Percentiles rank a stretch among this genome's conserved stretches.
phyloP scores from a whole-genome alignment of 768 basidiomycete species.

The Naematelia encephala region DNA sequence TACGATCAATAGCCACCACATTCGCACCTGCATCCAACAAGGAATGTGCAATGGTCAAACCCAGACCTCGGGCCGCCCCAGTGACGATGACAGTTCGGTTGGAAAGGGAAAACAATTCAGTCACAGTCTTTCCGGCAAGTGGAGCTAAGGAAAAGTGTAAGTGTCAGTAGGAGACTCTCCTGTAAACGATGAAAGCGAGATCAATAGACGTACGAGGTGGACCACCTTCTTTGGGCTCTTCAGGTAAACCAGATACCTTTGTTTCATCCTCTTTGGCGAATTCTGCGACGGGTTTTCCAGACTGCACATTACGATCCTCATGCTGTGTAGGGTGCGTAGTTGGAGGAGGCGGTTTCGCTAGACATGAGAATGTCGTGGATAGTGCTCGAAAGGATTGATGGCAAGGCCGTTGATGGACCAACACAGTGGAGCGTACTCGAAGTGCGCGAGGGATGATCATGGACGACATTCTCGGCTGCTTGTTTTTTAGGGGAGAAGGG shows the following conservation, averaged over 20 bases:
- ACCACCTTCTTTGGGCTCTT: conserved; percentile 17
- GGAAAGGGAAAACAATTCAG: conserved; percentile 34
- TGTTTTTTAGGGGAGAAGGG: background rate
- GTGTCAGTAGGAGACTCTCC: background rate
- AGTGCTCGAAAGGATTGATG: background rate
- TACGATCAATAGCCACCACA: conserved; percentile 35
- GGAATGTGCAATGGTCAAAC: conserved; percentile 38
- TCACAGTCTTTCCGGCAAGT: conserved; percentile 18
- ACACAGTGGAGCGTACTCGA: background rate
- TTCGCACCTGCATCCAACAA: conserved; percentile 37
- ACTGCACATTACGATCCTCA: conserved; percentile 10
- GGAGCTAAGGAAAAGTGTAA: background rate
- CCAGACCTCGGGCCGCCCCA: conserved; percentile 43
- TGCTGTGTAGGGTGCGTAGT: conserved; percentile 21
- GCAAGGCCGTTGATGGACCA: background rate
- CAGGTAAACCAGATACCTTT: conserved; percentile 14
- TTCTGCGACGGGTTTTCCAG: conserved; percentile 24
- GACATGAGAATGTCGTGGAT: background rate
- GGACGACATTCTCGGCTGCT: background rate
- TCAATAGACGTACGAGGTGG: conserved; percentile 12
- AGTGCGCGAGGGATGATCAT: background rate
- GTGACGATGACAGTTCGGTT: conserved; percentile 37
- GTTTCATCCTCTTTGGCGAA: conserved; percentile 23
- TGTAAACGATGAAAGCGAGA: no score
- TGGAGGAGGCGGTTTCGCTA: background rate